Evolutionary conservation across 495 filamentous ascomycete species (phyloP).

Genomic region (Penicillium parvum): DNA sequence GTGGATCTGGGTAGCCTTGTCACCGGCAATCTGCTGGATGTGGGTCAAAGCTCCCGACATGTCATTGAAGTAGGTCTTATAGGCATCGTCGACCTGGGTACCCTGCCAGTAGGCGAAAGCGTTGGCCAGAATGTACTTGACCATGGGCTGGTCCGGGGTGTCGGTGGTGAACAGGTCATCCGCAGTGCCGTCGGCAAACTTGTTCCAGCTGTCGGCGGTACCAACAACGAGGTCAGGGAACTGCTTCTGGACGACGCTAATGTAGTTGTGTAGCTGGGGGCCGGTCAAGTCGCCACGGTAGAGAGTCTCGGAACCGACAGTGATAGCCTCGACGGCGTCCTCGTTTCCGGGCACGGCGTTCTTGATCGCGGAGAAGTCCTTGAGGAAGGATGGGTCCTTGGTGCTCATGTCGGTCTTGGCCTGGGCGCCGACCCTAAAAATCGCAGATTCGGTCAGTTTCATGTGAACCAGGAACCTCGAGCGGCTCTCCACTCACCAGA

Average conservation of each 20-base stretch:
- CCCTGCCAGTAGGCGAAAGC: slow-evolving; percentile 88
- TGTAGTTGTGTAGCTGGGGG: slow-evolving; percentile 55
- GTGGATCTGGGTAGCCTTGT: slow-evolving; percentile 49
- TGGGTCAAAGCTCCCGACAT: slow-evolving; percentile 66
- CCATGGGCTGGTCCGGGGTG: slow-evolving; percentile 28
- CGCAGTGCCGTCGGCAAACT: slow-evolving; percentile 67
- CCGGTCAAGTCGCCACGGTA: slow-evolving; percentile 72
- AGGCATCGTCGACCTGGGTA: slow-evolving; percentile 56
- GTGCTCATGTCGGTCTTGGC: slow-evolving; percentile 18
- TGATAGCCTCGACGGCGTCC: slow-evolving; percentile 65
- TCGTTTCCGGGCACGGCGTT: slow-evolving; percentile 48
- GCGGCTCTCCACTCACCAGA: slow-evolving; percentile 57
- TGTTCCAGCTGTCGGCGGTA: slow-evolving; percentile 82
- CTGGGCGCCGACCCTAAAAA: slow-evolving; percentile 54
- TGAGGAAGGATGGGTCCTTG: slow-evolving; percentile 56
- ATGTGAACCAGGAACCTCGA: neutral
- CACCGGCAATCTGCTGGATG: slow-evolving; percentile 58
- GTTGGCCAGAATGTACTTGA: slow-evolving; percentile 68
- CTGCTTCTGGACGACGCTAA: slow-evolving; percentile 54
- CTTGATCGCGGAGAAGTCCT: slow-evolving; percentile 58
- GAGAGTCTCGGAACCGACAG: slow-evolving; percentile 72
- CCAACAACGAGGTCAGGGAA: slow-evolving; percentile 59
- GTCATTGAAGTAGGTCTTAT: slow-evolving; percentile 68
- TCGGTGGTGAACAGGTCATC: slow-evolving; percentile 56
- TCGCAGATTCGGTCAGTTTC: slow-evolving; percentile 4